phyloP scores from a whole-genome alignment of 2,329 filamentous ascomycete genomes.

The Colletotrichum scovillei region DNA sequence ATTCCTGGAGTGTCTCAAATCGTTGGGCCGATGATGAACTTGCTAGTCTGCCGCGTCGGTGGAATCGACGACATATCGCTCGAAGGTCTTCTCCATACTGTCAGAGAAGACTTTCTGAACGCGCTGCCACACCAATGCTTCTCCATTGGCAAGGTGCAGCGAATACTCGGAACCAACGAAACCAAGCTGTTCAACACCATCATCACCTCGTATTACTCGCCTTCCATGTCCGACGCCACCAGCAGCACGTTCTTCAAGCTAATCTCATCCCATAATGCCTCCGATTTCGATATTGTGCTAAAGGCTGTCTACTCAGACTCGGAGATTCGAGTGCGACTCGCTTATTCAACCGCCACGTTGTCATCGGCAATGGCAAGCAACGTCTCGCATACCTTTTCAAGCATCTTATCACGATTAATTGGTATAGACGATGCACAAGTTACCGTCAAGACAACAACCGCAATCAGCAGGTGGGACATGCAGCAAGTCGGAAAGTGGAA shows the following conservation, averaged over 20 bases:
- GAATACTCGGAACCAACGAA: slow-evolving; percentile 4
- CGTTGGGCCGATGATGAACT: slow-evolving; percentile 30
- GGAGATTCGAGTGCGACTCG: not conserved
- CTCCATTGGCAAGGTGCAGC: slow-evolving; percentile 30
- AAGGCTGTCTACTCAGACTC: slow-evolving; percentile 18
- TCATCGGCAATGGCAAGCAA: slow-evolving; percentile 5
- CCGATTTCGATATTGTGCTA: slow-evolving; percentile 23
- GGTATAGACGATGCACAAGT: not conserved
- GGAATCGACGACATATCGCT: slow-evolving; percentile 3
- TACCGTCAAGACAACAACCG: not conserved
- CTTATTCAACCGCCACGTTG: not conserved
- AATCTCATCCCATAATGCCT: slow-evolving; percentile 9
- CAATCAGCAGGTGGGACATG: not conserved
- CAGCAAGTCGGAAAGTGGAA: not conserved
- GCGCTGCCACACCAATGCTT: slow-evolving; percentile 27
- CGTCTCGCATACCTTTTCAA: slow-evolving; percentile 17
- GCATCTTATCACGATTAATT: not conserved
- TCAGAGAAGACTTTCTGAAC: slow-evolving; percentile 24
- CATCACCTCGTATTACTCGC: slow-evolving; percentile 22
- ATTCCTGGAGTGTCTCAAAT: slow-evolving; percentile 13
- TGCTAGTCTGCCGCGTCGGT: slow-evolving; percentile 2
- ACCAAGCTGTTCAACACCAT: slow-evolving; percentile 35
- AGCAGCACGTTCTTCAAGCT: slow-evolving; percentile 5
- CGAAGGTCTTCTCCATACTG: not conserved
- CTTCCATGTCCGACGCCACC: not conserved